Evolutionary conservation across 257 asterid genomes (phyloP).

Genomic region (Dorcoceras hygrometricum): DNA sequence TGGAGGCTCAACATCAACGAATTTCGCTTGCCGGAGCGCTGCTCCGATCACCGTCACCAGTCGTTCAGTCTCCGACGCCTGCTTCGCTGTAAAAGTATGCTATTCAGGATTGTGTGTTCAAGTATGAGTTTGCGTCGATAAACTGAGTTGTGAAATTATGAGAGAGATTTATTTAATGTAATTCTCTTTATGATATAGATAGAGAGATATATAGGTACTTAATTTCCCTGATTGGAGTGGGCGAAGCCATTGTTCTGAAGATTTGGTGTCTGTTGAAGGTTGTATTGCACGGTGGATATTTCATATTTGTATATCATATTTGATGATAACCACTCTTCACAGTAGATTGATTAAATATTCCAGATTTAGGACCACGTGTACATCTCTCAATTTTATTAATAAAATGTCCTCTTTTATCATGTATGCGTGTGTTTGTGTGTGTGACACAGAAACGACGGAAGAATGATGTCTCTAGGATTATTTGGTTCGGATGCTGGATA

Average conservation of each 20-base stretch:
- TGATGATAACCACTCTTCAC: no score
- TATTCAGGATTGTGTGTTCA: not conserved
- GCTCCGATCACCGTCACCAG: slow-evolving; percentile 29
- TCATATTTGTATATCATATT: no score
- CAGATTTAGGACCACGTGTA: no score
- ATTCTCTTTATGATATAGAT: not conserved
- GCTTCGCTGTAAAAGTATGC: slow-evolving; percentile 45
- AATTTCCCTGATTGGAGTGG: not conserved
- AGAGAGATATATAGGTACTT: not conserved
- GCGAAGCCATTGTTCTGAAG: not conserved
- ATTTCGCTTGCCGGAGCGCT: slow-evolving; percentile 70
- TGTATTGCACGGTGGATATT: no score
- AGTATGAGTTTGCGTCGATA: not conserved
- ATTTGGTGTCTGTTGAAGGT: no score
- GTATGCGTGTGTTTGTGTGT: no score
- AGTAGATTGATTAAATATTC: no score
- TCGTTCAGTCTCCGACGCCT: slow-evolving; percentile 46
- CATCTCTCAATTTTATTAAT: no score
- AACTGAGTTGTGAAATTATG: no score
- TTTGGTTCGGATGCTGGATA: not conserved
- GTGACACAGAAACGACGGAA: no score
- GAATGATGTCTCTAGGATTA: not conserved
- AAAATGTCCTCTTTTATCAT: no score
- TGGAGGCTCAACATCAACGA: slow-evolving; percentile 67
- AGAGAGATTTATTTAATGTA: no score